These are phyloP conservation scores for Pleurostoma richardsiae DNA, from an alignment of 2,329 filamentous ascomycete species.

Conservation along the genomic window DNA sequence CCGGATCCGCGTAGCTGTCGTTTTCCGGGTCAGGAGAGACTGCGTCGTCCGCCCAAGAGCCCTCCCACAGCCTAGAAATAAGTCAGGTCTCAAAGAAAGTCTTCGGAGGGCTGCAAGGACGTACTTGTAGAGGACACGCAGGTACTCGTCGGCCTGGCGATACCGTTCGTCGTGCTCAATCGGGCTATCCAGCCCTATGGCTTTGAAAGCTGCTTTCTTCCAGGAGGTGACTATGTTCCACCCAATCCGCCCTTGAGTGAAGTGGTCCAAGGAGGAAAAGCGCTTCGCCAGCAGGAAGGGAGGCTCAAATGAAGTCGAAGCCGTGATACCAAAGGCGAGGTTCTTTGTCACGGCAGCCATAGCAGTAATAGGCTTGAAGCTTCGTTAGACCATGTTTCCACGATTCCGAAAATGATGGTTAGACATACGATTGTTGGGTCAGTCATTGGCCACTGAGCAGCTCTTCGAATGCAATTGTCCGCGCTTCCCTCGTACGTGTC, in stretches of 20 bases:
- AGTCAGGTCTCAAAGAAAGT: not conserved
- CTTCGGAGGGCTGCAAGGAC: not conserved
- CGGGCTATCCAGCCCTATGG: slow-evolving; percentile 46
- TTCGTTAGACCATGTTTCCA: not conserved
- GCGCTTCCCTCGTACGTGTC: slow-evolving; percentile 57
- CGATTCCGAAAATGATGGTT: not conserved
- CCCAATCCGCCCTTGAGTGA: slow-evolving; percentile 55
- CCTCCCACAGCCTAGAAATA: slow-evolving; percentile 33
- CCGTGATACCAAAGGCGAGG: slow-evolving; percentile 57
- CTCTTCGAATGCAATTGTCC: slow-evolving; percentile 56
- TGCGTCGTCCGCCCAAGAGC: slow-evolving; percentile 40
- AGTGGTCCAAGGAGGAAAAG: slow-evolving; percentile 57
- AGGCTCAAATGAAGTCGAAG: slow-evolving; percentile 57
- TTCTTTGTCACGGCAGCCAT: slow-evolving; percentile 65
- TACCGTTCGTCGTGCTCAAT: slow-evolving; percentile 51
- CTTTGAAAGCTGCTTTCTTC: slow-evolving; percentile 55
- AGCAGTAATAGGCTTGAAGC: slow-evolving; percentile 49
- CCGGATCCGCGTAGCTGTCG: slow-evolving; percentile 46
- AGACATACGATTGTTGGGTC: slow-evolving; percentile 53
- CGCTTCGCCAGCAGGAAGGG: slow-evolving; percentile 58
- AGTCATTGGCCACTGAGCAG: slow-evolving; percentile 60
- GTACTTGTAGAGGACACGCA: slow-evolving; percentile 49
- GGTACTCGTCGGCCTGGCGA: slow-evolving; percentile 46
- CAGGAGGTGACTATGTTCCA: slow-evolving; percentile 65
- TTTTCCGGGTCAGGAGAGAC: slow-evolving; percentile 35